Conservation (phyloP, 345 rosid genomes). For the Aquilaria malaccensis region DNA sequence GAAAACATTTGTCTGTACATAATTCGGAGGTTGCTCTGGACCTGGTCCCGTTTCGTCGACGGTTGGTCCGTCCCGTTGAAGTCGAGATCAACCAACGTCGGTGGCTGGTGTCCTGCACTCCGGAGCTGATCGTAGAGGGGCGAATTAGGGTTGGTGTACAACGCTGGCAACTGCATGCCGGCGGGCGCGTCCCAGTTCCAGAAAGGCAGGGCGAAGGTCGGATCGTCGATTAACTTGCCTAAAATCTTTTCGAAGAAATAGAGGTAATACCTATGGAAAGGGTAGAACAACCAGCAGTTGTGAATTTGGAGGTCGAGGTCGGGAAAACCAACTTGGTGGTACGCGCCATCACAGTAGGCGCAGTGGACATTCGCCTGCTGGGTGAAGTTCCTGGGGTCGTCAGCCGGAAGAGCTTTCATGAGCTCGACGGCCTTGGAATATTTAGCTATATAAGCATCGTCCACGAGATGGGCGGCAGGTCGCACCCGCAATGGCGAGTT, state of each 20-base stretch:
- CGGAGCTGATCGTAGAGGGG: slow-evolving; percentile 35
- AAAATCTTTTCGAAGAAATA: slow-evolving; percentile 47
- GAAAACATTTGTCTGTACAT: slow-evolving; percentile 68
- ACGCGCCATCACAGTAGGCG: slow-evolving; percentile 56
- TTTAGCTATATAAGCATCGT: slow-evolving; percentile 30
- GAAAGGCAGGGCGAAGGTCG: slow-evolving; percentile 46
- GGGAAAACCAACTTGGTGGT: slow-evolving; percentile 49
- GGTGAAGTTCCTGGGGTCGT: slow-evolving; percentile 50
- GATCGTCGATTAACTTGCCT: slow-evolving; percentile 47
- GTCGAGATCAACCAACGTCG: slow-evolving; percentile 38
- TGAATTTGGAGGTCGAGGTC: slow-evolving; percentile 45
- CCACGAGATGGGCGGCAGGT: slow-evolving; percentile 39
- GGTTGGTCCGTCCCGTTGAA: slow-evolving; percentile 21
- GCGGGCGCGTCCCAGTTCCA: slow-evolving; percentile 62
- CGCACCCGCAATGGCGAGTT: slow-evolving; percentile 24
- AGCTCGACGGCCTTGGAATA: slow-evolving; percentile 40
- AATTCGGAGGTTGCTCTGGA: slow-evolving; percentile 32
- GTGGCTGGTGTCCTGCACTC: slow-evolving; percentile 30
- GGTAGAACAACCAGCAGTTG: slow-evolving; percentile 56
- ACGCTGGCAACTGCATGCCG: slow-evolving; percentile 53
- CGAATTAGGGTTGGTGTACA: slow-evolving; percentile 32
- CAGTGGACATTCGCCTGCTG: slow-evolving; percentile 59
- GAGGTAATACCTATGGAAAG: slow-evolving; percentile 49
- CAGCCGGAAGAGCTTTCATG: slow-evolving; percentile 50
- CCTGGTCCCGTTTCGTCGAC: slow-evolving; percentile 11